Percentiles rank a stretch among this genome's conserved stretches.
Conservation (phyloP, 78 protist genomes). For the Blattamonas nauphoetae region DNA sequence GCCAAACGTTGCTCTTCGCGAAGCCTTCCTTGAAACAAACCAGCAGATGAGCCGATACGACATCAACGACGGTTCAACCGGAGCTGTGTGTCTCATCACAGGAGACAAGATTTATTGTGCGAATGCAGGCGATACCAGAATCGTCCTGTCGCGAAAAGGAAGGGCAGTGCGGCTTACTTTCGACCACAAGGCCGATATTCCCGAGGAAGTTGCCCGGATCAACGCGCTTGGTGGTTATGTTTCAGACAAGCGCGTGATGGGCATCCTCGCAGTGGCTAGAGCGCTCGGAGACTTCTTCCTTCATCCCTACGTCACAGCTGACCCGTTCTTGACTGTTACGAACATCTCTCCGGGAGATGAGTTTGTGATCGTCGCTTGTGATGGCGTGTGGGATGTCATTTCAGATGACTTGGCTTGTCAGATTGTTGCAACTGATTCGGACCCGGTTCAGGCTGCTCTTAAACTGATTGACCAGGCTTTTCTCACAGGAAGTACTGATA, state of each 20-base stretch:
- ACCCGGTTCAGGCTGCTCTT: slow-evolving; percentile 14
- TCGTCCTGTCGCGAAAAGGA: slow-evolving; percentile 43
- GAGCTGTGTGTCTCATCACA: slow-evolving; percentile 37
- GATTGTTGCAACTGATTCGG: slow-evolving; percentile 15
- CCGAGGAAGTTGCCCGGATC: slow-evolving; percentile 56
- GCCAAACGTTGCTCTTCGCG: neutral
- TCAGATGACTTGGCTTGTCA: slow-evolving; percentile 3
- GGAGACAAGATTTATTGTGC: slow-evolving; percentile 34
- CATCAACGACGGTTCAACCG: slow-evolving; percentile 60
- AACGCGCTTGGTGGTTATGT: slow-evolving; percentile 57
- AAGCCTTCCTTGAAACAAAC: slow-evolving; percentile 9
- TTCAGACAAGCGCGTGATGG: slow-evolving; percentile 43
- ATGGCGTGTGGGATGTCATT: slow-evolving; percentile 26
- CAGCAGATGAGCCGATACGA: slow-evolving; percentile 20
- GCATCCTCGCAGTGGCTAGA: slow-evolving; percentile 59
- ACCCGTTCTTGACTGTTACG: slow-evolving; percentile 1
- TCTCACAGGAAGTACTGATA: slow-evolving; percentile 17
- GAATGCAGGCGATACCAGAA: slow-evolving; percentile 73
- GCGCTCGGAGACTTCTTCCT: slow-evolving; percentile 61
- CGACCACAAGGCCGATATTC: slow-evolving; percentile 65
- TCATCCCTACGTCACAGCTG: slow-evolving; percentile 37
- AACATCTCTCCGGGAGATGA: slow-evolving; percentile 6
- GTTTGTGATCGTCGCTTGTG: slow-evolving; percentile 14
- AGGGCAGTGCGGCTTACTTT: slow-evolving; percentile 40
- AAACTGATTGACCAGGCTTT: slow-evolving; percentile 25